A percentile compares a stretch with the other conserved stretches of the same genome.
These are phyloP conservation scores for Moesziomyces sp. DNA, from an alignment of 1,284 basidiomycete genomes.

Conservation along the genomic window DNA sequence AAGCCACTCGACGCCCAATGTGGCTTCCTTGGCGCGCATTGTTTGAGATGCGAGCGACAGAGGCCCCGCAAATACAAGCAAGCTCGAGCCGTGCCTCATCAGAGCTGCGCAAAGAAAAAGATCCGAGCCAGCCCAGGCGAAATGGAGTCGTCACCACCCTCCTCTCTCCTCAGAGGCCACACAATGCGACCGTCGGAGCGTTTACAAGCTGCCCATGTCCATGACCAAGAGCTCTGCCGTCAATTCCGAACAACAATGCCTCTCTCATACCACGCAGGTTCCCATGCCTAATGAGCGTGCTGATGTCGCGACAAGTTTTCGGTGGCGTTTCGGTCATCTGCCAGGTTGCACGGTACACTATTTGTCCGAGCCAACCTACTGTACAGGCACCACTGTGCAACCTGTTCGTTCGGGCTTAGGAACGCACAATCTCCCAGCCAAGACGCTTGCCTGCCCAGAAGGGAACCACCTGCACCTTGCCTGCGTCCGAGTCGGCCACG, in stretches of 20 bases:
- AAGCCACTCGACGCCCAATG: not conserved
- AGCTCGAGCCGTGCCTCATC: not conserved
- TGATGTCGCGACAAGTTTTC: not conserved
- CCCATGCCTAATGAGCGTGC: too few relatives aligned
- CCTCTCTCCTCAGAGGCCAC: not conserved
- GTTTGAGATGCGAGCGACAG: not conserved
- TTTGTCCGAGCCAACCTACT: conserved; percentile 23
- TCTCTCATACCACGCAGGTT: not conserved
- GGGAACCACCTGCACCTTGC: conserved; percentile 75
- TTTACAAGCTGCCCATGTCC: not conserved
- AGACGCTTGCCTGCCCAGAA: conserved; percentile 91
- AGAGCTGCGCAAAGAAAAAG: conserved; percentile 1
- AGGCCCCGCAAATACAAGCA: not conserved
- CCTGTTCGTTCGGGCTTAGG: not conserved
- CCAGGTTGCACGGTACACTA: conserved; percentile 5
- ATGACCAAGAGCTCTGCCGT: not conserved
- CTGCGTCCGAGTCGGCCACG: conserved; percentile 42
- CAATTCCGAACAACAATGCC: not conserved
- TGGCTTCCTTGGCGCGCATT: not conserved
- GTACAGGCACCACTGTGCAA: conserved; percentile 16
- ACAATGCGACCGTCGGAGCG: not conserved
- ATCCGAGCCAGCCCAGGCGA: conserved; percentile 23
- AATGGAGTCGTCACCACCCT: conserved; percentile 11
- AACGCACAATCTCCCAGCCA: conserved; percentile 78
- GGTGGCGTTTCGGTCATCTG: not conserved